A percentile compares a stretch with the other conserved stretches of the same genome.
Conservation (phyloP, 306 rosid species). For the Lotus japonicus region DNA sequence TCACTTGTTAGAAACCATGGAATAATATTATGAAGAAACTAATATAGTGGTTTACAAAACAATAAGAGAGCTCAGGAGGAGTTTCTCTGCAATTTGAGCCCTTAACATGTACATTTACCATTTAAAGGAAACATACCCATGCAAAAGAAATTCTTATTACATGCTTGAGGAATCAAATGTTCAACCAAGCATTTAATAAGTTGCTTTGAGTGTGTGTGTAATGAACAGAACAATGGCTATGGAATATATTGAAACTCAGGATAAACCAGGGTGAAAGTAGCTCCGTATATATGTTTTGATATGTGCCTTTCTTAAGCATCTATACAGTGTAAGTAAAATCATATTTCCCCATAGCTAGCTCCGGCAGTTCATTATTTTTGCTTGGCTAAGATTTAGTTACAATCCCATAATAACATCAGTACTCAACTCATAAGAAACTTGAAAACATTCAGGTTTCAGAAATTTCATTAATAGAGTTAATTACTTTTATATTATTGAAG, state of each 20-base stretch:
- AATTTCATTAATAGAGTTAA: no score
- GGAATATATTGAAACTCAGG: neutral
- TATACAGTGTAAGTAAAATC: no score
- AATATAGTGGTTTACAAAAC: no score
- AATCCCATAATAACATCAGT: no score
- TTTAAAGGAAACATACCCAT: neutral
- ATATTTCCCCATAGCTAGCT: no score
- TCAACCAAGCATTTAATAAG: neutral
- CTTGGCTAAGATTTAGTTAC: no score
- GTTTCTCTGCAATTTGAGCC: neutral
- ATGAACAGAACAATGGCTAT: neutral
- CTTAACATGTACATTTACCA: neutral
- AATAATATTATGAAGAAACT: no score
- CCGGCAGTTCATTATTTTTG: no score
- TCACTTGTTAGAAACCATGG: no score
- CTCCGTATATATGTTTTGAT: neutral
- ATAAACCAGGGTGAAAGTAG: neutral
- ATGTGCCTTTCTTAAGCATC: neutral
- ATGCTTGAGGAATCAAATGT: neutral
- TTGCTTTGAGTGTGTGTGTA: neutral
- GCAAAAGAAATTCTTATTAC: neutral
- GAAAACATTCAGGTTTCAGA: no score
- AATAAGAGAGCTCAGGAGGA: neutral
- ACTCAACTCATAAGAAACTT: no score
- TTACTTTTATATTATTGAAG: neutral